Percentiles rank a stretch among this genome's conserved stretches.
Conservation (phyloP, 23 red algal species). For the Porphyridium purpureum region DNA sequence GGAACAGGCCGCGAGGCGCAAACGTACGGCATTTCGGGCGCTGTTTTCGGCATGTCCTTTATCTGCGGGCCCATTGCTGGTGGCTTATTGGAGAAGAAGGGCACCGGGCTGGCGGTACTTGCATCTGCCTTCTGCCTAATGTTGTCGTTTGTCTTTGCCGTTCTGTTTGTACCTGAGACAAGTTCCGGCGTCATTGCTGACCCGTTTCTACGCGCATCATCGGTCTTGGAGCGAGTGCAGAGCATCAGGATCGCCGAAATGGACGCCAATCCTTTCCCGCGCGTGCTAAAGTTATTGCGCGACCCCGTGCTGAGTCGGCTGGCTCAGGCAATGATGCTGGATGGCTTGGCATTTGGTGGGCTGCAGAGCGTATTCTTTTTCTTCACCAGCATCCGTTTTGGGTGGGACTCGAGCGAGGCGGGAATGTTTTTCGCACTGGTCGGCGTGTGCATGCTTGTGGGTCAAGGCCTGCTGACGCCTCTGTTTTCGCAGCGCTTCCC, state of each 20-base stretch:
- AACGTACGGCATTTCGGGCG: slow-evolving; percentile 35
- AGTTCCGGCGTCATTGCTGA: neutral
- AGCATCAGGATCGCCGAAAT: too few species aligned
- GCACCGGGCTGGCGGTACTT: slow-evolving; percentile 17
- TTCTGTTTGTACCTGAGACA: slow-evolving; percentile 33
- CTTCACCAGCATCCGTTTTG: slow-evolving; percentile 29
- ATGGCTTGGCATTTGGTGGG: slow-evolving; percentile 17
- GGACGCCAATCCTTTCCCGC: slow-evolving; percentile 23
- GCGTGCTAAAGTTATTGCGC: slow-evolving; percentile 15
- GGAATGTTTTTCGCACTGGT: slow-evolving; percentile 28
- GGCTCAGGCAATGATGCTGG: slow-evolving; percentile 2
- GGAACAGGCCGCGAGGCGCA: slow-evolving; percentile 1
- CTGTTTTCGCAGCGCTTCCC: slow-evolving; percentile 10
- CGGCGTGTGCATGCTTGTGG: slow-evolving; percentile 27
- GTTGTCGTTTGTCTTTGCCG: slow-evolving; percentile 2
- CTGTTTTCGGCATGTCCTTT: slow-evolving; percentile 17
- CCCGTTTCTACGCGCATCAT: too few species aligned
- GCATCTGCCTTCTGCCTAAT: slow-evolving; percentile 15
- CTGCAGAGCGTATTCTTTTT: slow-evolving; percentile 36
- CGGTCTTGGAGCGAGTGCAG: too few species aligned
- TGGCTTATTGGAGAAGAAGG: slow-evolving; percentile 12
- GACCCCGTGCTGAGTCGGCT: slow-evolving; percentile 25
- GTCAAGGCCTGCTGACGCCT: slow-evolving; percentile 27
- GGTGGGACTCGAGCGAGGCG: slow-evolving; percentile 34
- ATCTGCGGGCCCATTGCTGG: slow-evolving; percentile 33